Conservation (phyloP, 495 filamentous ascomycete genomes). For the Articulospora tetracladia region DNA sequence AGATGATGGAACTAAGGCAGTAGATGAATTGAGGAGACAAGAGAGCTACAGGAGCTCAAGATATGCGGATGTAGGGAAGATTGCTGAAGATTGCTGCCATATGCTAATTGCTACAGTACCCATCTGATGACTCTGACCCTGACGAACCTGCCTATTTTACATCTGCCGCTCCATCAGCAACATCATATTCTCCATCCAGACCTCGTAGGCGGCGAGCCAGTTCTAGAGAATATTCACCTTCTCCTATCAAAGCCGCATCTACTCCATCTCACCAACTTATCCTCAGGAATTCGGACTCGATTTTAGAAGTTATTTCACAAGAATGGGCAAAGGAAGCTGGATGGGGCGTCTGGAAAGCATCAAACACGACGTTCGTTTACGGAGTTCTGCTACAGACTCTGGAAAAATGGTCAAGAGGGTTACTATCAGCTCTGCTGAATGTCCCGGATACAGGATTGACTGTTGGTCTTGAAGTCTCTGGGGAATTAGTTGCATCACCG, state of each 20-base stretch:
- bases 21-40: conserved; percentile 27
- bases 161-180: conserved; percentile 54
- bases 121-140: conserved; percentile 62
- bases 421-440: conserved; percentile 78
- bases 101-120: conserved; percentile 28
- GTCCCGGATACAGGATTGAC: conserved; percentile 71
- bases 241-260: conserved; percentile 20
- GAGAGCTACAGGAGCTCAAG: conserved; percentile 36
- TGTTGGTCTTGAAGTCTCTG: conserved; percentile 20
- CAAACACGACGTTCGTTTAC: conserved; percentile 88
- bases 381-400: conserved; percentile 77
- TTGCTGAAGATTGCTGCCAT: not conserved
- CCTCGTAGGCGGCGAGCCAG: conserved; percentile 42
- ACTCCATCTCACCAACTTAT: conserved; percentile 55
- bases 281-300: conserved; percentile 65
- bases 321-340: conserved; percentile 87
- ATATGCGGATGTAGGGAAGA: conserved; percentile 45
- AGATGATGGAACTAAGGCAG: conserved; percentile 30
- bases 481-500: conserved; percentile 53
- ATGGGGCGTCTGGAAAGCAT: conserved; percentile 92
- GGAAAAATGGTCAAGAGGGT: conserved; percentile 79
- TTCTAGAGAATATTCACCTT: conserved; percentile 45
- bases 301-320: conserved; percentile 75
- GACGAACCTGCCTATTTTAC: conserved; percentile 88
- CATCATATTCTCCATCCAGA: conserved; percentile 46